These are phyloP conservation scores for Phaeophleospora eucalypticola DNA, from an alignment of 2,329 filamentous ascomycete genomes.

Conservation along the genomic window DNA sequence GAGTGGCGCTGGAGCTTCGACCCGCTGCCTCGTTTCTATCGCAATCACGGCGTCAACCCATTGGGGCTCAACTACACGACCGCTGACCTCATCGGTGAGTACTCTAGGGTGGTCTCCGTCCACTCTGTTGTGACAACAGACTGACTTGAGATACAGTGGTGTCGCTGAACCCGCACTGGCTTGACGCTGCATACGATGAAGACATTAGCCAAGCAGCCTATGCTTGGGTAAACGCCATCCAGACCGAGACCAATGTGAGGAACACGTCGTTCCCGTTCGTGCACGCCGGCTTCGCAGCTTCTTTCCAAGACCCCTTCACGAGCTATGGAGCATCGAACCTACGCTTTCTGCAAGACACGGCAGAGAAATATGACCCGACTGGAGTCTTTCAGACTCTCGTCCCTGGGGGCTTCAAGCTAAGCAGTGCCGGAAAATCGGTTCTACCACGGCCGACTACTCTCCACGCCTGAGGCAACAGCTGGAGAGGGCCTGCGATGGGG, in stretches of 20 bases:
- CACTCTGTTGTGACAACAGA: neutral
- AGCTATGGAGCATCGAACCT: constrained; percentile 12
- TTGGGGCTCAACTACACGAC: constrained; percentile 14
- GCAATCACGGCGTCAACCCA: constrained; percentile 3
- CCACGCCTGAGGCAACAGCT: neutral
- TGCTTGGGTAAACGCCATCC: constrained; percentile 6
- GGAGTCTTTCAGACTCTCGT: constrained; percentile 10
- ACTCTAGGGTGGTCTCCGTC: neutral
- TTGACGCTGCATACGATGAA: constrained; percentile 4
- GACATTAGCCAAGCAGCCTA: constrained; percentile 1
- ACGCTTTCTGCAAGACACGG: constrained; percentile 6
- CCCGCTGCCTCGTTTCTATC: constrained; percentile 6
- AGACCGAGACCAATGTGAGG: constrained; percentile 6
- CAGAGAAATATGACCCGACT: constrained; percentile 15
- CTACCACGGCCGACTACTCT: neutral
- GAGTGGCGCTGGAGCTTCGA: constrained; percentile 6
- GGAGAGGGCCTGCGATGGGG: no score
- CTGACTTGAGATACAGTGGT: constrained; percentile 1
- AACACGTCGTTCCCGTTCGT: constrained; percentile 1
- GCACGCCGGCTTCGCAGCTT: constrained; percentile 2
- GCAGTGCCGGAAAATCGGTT: neutral
- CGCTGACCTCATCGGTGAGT: constrained; percentile 11
- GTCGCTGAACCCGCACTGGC: constrained; percentile 4
- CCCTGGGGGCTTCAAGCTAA: constrained; percentile 9
- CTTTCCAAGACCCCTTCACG: constrained; percentile 11